Evolutionary conservation across 2,329 filamentous ascomycete species (phyloP).

Genomic region (Leptodontidium sp.): DNA sequence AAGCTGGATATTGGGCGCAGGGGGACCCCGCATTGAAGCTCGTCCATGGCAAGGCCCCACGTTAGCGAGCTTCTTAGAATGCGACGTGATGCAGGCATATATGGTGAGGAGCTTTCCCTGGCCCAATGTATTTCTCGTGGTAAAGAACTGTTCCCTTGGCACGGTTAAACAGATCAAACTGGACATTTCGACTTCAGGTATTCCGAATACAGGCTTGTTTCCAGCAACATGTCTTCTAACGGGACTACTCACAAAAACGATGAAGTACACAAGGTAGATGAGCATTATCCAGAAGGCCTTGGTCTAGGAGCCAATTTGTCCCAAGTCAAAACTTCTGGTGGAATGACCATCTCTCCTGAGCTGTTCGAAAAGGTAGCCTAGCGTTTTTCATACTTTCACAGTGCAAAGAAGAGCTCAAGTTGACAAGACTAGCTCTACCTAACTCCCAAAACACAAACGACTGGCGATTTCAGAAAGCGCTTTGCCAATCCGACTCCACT

Average conservation of each 20-base stretch:
- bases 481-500: conserved; percentile 40
- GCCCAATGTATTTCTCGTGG: neutral
- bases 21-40: conserved; percentile 5
- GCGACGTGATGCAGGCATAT: neutral
- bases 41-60: conserved; percentile 1
- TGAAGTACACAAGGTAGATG: neutral
- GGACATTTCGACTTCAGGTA: too few relatives aligned
- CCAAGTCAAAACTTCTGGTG: conserved; percentile 31
- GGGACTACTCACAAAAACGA: conserved; percentile 7
- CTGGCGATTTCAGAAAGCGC: conserved; percentile 36
- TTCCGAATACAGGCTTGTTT: neutral
- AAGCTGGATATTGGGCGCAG: neutral
- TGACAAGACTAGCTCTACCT: conserved; percentile 34
- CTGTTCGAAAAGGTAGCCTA: conserved; percentile 39
- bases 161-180: neutral
- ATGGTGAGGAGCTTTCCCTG: neutral
- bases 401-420: neutral
- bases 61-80: neutral
- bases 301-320: conserved; percentile 20
- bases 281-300: conserved; percentile 3
- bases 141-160: neutral
- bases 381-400: neutral
- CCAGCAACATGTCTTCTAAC: neutral
- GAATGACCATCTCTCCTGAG: conserved; percentile 39
- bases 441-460: conserved; percentile 33